Conservation (phyloP, 1,284 basidiomycete species). For the Rhizoctonia solani region DNA sequence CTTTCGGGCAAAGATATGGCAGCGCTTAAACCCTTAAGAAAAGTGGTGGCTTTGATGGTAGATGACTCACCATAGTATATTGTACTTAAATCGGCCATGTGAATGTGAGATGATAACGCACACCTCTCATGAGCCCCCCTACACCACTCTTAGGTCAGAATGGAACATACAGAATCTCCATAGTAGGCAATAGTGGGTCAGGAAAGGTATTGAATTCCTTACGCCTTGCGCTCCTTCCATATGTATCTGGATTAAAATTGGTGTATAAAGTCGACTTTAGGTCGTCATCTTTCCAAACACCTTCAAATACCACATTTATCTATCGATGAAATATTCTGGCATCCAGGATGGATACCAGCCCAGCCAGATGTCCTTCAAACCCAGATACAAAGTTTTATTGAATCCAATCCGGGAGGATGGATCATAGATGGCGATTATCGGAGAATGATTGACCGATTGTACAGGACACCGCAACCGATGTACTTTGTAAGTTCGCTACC, state of each 20-base stretch:
- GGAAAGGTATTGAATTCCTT: constrained; percentile 4
- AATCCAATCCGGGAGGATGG: constrained; percentile 15
- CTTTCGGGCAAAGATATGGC: no score
- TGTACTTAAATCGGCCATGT: no score
- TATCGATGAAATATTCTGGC: constrained; percentile 19
- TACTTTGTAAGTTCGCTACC: not conserved
- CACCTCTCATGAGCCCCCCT: not conserved
- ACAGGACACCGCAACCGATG: constrained; percentile 19
- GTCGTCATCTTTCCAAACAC: not conserved
- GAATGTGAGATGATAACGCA: not conserved
- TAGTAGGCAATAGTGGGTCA: constrained; percentile 21
- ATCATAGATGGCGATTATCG: constrained; percentile 21
- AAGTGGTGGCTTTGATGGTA: no score
- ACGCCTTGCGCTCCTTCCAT: not conserved
- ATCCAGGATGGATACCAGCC: constrained; percentile 7
- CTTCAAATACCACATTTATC: constrained; percentile 10
- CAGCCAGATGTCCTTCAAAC: not conserved
- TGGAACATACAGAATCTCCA: constrained; percentile 11
- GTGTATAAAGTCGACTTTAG: constrained; percentile 12
- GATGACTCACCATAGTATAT: no score
- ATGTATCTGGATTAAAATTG: not conserved
- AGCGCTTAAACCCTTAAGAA: no score
- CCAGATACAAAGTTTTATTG: constrained; percentile 4
- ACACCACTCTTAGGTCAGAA: constrained; percentile 8
- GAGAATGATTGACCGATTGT: not conserved